These are phyloP conservation scores for Brettanomyces sp. DNA, from an alignment of 805 yeast genomes.

Conservation along the genomic window DNA sequence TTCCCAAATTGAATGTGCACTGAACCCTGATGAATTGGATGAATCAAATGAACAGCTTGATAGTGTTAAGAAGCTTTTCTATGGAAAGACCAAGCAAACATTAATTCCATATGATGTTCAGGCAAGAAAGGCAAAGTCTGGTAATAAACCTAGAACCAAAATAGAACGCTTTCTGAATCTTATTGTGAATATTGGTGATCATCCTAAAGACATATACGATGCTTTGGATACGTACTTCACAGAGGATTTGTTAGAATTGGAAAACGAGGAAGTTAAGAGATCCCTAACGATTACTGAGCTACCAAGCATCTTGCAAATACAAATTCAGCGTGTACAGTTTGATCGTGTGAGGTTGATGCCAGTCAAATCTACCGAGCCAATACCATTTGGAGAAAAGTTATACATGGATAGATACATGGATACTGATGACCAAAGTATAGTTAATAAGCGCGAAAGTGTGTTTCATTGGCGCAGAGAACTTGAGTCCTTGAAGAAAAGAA, in stretches of 20 bases:
- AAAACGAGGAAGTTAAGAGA: constrained; percentile 66
- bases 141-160: constrained; percentile 33
- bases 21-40: constrained; percentile 56
- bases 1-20: constrained; percentile 82
- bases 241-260: constrained; percentile 60
- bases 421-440: constrained; percentile 48
- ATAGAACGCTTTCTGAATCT: constrained; percentile 73
- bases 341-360: constrained; percentile 67
- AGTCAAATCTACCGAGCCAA: constrained; percentile 72
- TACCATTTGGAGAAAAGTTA: constrained; percentile 68
- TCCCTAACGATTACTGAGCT: constrained; percentile 59
- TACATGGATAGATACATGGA: constrained; percentile 85
- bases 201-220: constrained; percentile 82
- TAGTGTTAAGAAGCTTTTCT: constrained; percentile 68
- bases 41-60: constrained; percentile 78
- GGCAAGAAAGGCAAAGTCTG: constrained; percentile 21
- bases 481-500: constrained; percentile 31
- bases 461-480: constrained; percentile 55
- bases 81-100: constrained; percentile 76
- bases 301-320: constrained; percentile 83
- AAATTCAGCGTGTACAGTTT: constrained; percentile 88
- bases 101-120: constrained; percentile 40
- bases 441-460: constrained; percentile 46
- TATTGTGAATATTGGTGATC: constrained; percentile 78
- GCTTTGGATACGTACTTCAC: constrained; percentile 80